Conservation (phyloP, 768 basidiomycete species). For the Cystobasidiopsis lactophilus region DNA sequence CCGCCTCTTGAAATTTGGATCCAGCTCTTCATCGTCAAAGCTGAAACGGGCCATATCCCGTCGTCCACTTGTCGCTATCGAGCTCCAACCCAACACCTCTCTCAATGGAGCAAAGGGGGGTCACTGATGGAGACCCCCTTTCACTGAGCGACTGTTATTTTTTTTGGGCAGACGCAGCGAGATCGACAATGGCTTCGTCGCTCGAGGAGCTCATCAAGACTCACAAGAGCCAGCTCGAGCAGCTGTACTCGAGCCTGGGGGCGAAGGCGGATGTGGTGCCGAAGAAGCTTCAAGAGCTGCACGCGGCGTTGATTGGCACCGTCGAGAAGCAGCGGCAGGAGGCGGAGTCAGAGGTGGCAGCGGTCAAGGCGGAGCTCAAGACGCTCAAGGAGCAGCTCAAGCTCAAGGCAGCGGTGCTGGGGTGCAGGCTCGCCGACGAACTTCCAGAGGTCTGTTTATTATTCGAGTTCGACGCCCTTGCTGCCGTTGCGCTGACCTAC, state of each 20-base stretch:
- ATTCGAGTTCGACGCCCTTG: neutral
- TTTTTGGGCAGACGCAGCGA: neutral
- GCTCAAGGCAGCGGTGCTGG: neutral
- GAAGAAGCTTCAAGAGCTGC: conserved; percentile 7
- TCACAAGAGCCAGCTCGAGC: neutral
- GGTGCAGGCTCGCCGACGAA: neutral
- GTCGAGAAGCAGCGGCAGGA: conserved; percentile 4
- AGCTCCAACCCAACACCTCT: too few species aligned
- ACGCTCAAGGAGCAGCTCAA: neutral
- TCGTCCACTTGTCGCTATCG: too few species aligned
- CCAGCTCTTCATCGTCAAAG: too few species aligned
- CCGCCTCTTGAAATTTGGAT: too few species aligned
- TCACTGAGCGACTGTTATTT: too few species aligned
- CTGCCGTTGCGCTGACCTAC: too few species aligned
- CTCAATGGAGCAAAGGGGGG: too few species aligned
- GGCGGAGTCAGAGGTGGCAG: conserved; percentile 5
- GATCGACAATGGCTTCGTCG: neutral
- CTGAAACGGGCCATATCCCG: too few species aligned
- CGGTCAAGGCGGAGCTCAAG: neutral
- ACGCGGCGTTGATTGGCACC: conserved; percentile 6
- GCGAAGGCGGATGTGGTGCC: neutral
- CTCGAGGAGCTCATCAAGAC: neutral
- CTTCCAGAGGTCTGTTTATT: too few species aligned
- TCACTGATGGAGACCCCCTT: too few species aligned
- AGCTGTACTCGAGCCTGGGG: conserved; percentile 4